These are phyloP conservation scores for Colletotrichum truncatum DNA, from an alignment of 2,329 filamentous ascomycete species.

Conservation along the genomic window DNA sequence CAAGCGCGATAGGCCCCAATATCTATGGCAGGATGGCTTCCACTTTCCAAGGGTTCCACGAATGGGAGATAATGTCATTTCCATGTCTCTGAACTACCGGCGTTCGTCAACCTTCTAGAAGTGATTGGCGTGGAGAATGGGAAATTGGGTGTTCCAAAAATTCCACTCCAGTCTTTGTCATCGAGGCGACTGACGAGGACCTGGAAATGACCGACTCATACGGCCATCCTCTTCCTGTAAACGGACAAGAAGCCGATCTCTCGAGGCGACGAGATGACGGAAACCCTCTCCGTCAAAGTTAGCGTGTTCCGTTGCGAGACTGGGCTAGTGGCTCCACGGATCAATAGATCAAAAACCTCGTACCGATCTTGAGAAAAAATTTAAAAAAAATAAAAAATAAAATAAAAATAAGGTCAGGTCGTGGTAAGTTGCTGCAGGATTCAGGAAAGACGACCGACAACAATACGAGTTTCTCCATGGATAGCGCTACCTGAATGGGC, in stretches of 20 bases:
- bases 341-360: slow-evolving; percentile 12
- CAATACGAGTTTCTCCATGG: neutral
- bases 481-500: slow-evolving; percentile 19
- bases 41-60: slow-evolving; percentile 13
- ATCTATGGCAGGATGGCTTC: slow-evolving; percentile 9
- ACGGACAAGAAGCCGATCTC: slow-evolving; percentile 9
- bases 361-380: too few relatives aligned
- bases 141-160: slow-evolving; percentile 28
- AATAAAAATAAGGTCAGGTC: neutral
- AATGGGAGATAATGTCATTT: slow-evolving; percentile 32
- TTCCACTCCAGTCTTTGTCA: slow-evolving; percentile 8
- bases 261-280: slow-evolving; percentile 10
- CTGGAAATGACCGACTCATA: slow-evolving; percentile 11
- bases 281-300: slow-evolving; percentile 2
- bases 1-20: slow-evolving; percentile 26
- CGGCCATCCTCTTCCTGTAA: neutral
- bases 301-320: neutral
- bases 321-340: slow-evolving; percentile 14
- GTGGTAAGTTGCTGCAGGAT: neutral
- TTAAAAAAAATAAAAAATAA: too few relatives aligned
- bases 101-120: slow-evolving; percentile 31
- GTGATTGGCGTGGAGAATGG: slow-evolving; percentile 30
- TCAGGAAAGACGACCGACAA: slow-evolving; percentile 15
- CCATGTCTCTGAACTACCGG: slow-evolving; percentile 28
- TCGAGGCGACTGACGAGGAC: neutral